Evolutionary conservation across 1,284 basidiomycete species (phyloP).

Genomic region (Coriolopsis trogii): DNA sequence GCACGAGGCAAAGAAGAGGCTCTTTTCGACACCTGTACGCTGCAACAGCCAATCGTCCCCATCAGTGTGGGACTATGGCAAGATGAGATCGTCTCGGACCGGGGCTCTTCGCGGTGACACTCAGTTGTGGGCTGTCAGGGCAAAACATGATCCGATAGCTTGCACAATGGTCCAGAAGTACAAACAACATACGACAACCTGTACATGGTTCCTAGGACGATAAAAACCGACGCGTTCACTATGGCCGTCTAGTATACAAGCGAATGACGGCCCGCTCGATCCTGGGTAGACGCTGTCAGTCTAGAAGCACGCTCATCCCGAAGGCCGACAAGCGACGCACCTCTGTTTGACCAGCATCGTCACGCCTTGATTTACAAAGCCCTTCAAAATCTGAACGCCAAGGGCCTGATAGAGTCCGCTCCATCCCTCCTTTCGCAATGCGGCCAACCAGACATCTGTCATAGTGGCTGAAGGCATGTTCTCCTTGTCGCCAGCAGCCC

Average conservation of each 20-base stretch:
- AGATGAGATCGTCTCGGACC: too few relatives aligned
- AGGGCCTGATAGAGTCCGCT: constrained; percentile 54
- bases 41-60: too few relatives aligned
- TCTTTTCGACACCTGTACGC: too few relatives aligned
- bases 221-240: not conserved
- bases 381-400: constrained; percentile 55
- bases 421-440: constrained; percentile 32
- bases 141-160: too few relatives aligned
- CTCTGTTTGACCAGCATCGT: constrained; percentile 60
- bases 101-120: too few relatives aligned
- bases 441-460: constrained; percentile 28
- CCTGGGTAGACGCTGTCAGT: not conserved
- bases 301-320: not conserved
- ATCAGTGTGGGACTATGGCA: too few relatives aligned
- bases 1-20: too few relatives aligned
- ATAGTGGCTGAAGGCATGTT: constrained; percentile 22
- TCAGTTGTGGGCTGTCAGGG: too few relatives aligned
- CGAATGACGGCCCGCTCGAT: constrained; percentile 8
- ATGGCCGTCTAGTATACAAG: constrained; percentile 1
- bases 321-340: constrained; percentile 26
- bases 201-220: not conserved
- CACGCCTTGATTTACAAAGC: constrained; percentile 56
- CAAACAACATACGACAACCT: not conserved
- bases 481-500: constrained; percentile 26
- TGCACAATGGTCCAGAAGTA: not conserved